Conservation (phyloP, 2,329 filamentous ascomycete genomes). For the Cytospora paraplurivora region DNA sequence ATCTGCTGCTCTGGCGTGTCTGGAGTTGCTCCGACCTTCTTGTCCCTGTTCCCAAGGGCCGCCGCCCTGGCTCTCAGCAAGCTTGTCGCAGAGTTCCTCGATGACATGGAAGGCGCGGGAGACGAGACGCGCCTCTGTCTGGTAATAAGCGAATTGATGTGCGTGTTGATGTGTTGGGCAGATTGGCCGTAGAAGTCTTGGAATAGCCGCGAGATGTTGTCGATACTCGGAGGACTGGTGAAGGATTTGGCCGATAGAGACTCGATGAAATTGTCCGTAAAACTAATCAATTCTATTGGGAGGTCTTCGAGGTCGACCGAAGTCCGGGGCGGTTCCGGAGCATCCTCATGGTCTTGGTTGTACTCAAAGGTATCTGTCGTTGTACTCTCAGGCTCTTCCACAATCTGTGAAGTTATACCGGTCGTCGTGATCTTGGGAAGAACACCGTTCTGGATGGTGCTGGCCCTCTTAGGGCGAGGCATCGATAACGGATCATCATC, state of each 20-base stretch:
- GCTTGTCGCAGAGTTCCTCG: slow-evolving; percentile 58
- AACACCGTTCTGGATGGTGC: slow-evolving; percentile 48
- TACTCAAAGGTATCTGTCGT: slow-evolving; percentile 52
- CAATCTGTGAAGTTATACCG: slow-evolving; percentile 19
- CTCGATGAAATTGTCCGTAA: slow-evolving; percentile 93
- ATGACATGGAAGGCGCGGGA: slow-evolving; percentile 55
- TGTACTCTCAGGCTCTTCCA: slow-evolving; percentile 37
- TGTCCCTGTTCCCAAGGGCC: slow-evolving; percentile 56
- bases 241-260: slow-evolving; percentile 86
- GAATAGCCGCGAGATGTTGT: slow-evolving; percentile 81
- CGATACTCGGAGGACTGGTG: slow-evolving; percentile 78
- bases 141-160: slow-evolving; percentile 78
- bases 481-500: slow-evolving; percentile 25
- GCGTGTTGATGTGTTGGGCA: slow-evolving; percentile 79
- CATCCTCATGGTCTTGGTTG: slow-evolving; percentile 48
- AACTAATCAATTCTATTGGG: slow-evolving; percentile 87
- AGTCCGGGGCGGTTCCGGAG: slow-evolving; percentile 49
- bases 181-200: slow-evolving; percentile 91
- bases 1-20: slow-evolving; percentile 71
- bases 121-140: slow-evolving; percentile 70
- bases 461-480: slow-evolving; percentile 47
- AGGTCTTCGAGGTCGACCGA: slow-evolving; percentile 83
- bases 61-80: slow-evolving; percentile 58
- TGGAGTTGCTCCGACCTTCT: slow-evolving; percentile 44
- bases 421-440: slow-evolving; percentile 32